Evolutionary conservation across 306 rosid species (phyloP), one percentile per base, ranked within the genome.

Genomic region (Lupinus albus): DNA sequence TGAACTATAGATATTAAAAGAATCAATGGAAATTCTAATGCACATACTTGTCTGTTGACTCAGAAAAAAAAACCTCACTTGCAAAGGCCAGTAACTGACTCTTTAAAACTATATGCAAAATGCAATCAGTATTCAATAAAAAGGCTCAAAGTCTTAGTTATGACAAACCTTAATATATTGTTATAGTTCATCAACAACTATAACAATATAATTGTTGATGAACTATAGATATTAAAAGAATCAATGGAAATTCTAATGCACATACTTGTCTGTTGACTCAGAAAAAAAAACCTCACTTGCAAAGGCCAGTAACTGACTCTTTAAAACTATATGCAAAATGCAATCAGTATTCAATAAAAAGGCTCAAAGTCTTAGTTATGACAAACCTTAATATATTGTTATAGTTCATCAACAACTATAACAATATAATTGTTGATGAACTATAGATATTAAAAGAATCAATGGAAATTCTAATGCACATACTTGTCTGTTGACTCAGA

Each of bases 241-340:
- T 7, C 5, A 36, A 25, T 11, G 14, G 55, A 16, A 68, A 68
- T 56, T 63, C 38, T 58, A 54, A 76, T 71, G 56, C 55, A 62
- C 30, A 72, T 44, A 66, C 57, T 49, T 60, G 44, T 51, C 21
- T 42, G 25, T 42, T 47, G 63, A 62, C 62, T 62, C 35, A 7
- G 57, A 41, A 28, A 6, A 46, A n/a, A 71, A 78, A 78, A 47
- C 68, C 70, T 67, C 71, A 66, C 20, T 25, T 21, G 36, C 7
- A 51, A 58, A 47, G 44, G 70, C 48, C 36, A 48, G 70, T 53
- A 74, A 62, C 32, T 32, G 61, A 11, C 30, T 52, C 67, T 61
- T 39, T 28, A n/a, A n/a, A n/a, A n/a, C n/a, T n/a, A n/a, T n/a
- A n/a, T n/a, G n/a, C n/a, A n/a, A n/a, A n/a, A n/a, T n/a, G n/a